Conservation (phyloP, 768 basidiomycete species). For the Mycena polygramma region DNA sequence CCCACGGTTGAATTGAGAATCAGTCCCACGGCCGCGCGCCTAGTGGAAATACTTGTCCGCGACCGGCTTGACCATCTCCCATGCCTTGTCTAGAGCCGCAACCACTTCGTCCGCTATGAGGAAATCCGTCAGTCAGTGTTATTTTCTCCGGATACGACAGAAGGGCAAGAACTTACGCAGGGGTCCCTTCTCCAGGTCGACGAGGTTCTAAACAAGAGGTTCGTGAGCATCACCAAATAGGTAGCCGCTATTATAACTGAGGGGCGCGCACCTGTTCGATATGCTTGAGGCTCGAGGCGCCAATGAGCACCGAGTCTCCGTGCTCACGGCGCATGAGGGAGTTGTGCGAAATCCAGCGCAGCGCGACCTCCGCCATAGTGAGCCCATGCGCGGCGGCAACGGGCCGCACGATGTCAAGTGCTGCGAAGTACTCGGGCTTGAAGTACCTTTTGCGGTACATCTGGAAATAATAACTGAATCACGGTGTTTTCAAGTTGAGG, state of each 20-base stretch:
- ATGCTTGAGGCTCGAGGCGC: constrained; percentile 68
- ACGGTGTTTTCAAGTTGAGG: not conserved
- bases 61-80: not conserved
- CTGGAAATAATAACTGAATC: not conserved
- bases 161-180: constrained; percentile 2
- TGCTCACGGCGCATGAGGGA: constrained; percentile 60
- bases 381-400: constrained; percentile 61
- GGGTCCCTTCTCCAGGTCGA: constrained; percentile 70
- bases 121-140: too few species aligned
- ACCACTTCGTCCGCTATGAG: constrained; percentile 7
- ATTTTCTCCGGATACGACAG: too few species aligned
- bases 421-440: constrained; percentile 64
- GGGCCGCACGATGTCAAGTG: constrained; percentile 56
- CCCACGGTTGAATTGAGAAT: too few species aligned
- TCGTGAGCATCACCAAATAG: too few species aligned
- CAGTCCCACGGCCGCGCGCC: too few species aligned
- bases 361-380: constrained; percentile 65
- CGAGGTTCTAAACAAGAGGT: constrained; percentile 52
- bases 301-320: constrained; percentile 69
- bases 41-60: not conserved
- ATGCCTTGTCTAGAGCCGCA: constrained; percentile 6
- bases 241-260: too few species aligned
- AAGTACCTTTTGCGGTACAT: constrained; percentile 57
- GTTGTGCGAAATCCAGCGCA: constrained; percentile 74
- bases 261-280: constrained; percentile 57